Evolutionary conservation across 352 stramenopile species (phyloP).

Genomic region (Globisporangium recalcitrans): DNA sequence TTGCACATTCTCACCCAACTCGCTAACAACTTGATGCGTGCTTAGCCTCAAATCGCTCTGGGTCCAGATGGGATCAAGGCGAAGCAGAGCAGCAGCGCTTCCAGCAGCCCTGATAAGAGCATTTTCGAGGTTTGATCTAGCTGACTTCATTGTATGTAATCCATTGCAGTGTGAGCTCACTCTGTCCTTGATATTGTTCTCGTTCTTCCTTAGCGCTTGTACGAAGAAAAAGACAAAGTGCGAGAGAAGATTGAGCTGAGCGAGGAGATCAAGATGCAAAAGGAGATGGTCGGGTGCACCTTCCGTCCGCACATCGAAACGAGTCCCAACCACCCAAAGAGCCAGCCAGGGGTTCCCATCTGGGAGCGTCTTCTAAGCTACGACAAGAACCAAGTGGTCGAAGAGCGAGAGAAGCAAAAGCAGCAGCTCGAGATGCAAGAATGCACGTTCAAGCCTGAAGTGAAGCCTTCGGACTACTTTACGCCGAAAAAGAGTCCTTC

Average conservation of each 20-base stretch:
- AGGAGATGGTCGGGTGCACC: constrained; percentile 77
- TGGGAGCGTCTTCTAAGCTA: constrained; percentile 74
- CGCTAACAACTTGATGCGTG: constrained; percentile 7
- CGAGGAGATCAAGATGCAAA: constrained; percentile 60
- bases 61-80: constrained; percentile 50
- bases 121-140: constrained; percentile 68
- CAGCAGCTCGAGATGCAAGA: constrained; percentile 65
- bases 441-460: constrained; percentile 81
- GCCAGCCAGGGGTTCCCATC: constrained; percentile 39
- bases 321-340: constrained; percentile 23
- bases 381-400: constrained; percentile 75
- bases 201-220: constrained; percentile 49
- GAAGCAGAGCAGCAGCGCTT: constrained; percentile 54
- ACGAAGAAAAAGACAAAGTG: constrained; percentile 72
- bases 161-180: constrained; percentile 17
- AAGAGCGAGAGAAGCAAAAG: constrained; percentile 69
- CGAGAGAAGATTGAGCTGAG: constrained; percentile 75
- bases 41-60: constrained; percentile 52
- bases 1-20: constrained; percentile 4
- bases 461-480: constrained; percentile 44
- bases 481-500: constrained; percentile 36
- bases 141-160: constrained; percentile 9
- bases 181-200: constrained; percentile 14
- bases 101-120: constrained; percentile 48
- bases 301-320: constrained; percentile 69